These are phyloP conservation scores for Pholiota adiposa DNA, from an alignment of 1,284 basidiomycete species.

Conservation along the genomic window DNA sequence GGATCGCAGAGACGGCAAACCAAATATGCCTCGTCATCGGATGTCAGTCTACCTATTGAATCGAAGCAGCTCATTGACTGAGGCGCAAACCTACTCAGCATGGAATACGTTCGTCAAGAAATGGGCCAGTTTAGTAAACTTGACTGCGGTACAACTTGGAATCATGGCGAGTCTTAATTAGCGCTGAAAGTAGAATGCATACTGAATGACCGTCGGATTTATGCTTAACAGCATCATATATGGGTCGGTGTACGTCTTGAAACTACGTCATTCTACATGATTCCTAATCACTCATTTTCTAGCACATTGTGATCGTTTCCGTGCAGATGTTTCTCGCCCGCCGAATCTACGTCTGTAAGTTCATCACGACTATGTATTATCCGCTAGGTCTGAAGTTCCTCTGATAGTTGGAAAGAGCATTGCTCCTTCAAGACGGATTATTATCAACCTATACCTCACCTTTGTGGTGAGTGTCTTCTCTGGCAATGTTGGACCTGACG, in stretches of 20 bases:
- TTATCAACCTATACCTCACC: not conserved
- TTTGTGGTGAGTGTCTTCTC: not conserved
- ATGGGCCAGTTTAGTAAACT: not conserved
- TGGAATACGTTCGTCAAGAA: not conserved
- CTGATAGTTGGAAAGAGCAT: not conserved
- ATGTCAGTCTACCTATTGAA: not conserved
- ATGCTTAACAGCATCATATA: not conserved
- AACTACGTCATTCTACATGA: not conserved
- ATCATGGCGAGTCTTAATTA: not conserved
- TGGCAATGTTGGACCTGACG: too few relatives aligned
- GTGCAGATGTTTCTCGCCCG: not conserved
- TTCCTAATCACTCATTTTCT: not conserved
- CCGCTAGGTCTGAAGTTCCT: not conserved
- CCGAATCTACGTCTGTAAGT: not conserved
- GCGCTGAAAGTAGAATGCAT: not conserved
- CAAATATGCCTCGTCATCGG: not conserved
- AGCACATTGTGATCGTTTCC: not conserved
- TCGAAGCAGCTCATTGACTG: not conserved
- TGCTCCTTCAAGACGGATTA: not conserved
- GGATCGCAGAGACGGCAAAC: not conserved
- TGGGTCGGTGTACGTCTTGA: not conserved
- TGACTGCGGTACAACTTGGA: not conserved
- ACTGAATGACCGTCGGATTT: not conserved
- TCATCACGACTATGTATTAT: not conserved
- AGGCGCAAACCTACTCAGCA: not conserved